Evolutionary conservation across 345 rosid species (phyloP), one percentile per base, ranked within the genome.

Genomic region (Schrenkiella parvula): DNA sequence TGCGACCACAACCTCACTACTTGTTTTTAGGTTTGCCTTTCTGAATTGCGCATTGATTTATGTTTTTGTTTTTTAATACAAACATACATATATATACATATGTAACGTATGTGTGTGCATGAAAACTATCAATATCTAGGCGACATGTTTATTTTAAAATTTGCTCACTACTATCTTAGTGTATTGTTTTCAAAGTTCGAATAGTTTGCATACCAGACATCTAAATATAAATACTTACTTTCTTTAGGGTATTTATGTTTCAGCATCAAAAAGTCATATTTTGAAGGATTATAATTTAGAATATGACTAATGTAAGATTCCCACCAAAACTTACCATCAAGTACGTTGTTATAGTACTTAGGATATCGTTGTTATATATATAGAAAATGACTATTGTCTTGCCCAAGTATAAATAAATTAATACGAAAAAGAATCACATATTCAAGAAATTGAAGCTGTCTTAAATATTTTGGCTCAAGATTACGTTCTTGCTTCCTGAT

Each of bases 1-100:
- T 58, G 62, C 42, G 73, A 67, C 78, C 62, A 74, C 68, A 59
- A 66, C 38, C 54, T 67, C 63, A 67, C 68, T 39, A 50, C 19
- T 29, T 25, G 64, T 12, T 73, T 66, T 64, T 19, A 32, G 56
- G 47, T 56, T 56, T 57, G 25, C 60, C 26, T 25, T 65, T 56
- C 18, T 37, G 66, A 64, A 35, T 28, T 56, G 29, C 37, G n/a
- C 42, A 32, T 43, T 64, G 23, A 32, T 63, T 25, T 52, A 2
- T 61, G 52, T 21, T 54, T 55, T 28, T 8, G 46, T 52, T 21
- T 54, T 55, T 28, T 8, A 55, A 64, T 26, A 26, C 43, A 44
- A 22, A 25, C 43, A 55, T 64, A 28, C 19, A 31, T 63, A 31
- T 29, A 25, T 34, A 55, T 64, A 28, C 19, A 31, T 63, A 31